A percentile compares a stretch with the other conserved stretches of the same genome.
phyloP scores from a whole-genome alignment of 306 rosid species.

The Rosa rugosa region DNA sequence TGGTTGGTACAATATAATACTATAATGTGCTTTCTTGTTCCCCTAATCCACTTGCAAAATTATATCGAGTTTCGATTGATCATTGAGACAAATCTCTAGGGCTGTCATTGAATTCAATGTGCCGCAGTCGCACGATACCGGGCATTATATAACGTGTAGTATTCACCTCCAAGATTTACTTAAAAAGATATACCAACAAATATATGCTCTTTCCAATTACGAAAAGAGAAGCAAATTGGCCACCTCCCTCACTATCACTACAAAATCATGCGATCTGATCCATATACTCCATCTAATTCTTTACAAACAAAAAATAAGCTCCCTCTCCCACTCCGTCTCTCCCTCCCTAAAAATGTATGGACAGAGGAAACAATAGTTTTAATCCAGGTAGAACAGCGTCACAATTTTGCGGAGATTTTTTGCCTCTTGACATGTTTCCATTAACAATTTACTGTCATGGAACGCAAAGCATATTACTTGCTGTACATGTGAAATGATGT shows the following conservation, averaged over 20 bases:
- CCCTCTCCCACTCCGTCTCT: slow-evolving; percentile 24
- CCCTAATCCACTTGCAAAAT: not conserved
- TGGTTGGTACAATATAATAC: not conserved
- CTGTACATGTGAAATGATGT: slow-evolving; percentile 93
- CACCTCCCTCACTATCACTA: slow-evolving; percentile 20
- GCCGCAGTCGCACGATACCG: not conserved
- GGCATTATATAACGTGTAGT: not conserved
- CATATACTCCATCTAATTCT: slow-evolving; percentile 43
- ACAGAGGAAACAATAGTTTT: slow-evolving; percentile 32
- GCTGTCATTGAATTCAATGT: not conserved
- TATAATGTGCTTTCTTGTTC: not conserved
- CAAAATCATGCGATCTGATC: slow-evolving; percentile 21
- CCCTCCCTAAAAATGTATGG: slow-evolving; percentile 40
- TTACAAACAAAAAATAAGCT: slow-evolving; percentile 37
- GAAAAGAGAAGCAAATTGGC: slow-evolving; percentile 22
- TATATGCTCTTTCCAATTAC: slow-evolving; percentile 13
- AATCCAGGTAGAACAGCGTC: slow-evolving; percentile 94
- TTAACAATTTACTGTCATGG: slow-evolving; percentile 93
- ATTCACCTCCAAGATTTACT: slow-evolving; percentile 1
- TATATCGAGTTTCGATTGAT: not conserved
- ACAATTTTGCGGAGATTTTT: slow-evolving; percentile 91
- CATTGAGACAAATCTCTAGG: not conserved
- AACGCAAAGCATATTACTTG: slow-evolving; percentile 99
- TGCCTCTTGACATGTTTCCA: slow-evolving; percentile 99
- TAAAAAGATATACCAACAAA: not conserved